Conservation (phyloP, 768 basidiomycete species). For the Butyriboletus loyo region DNA sequence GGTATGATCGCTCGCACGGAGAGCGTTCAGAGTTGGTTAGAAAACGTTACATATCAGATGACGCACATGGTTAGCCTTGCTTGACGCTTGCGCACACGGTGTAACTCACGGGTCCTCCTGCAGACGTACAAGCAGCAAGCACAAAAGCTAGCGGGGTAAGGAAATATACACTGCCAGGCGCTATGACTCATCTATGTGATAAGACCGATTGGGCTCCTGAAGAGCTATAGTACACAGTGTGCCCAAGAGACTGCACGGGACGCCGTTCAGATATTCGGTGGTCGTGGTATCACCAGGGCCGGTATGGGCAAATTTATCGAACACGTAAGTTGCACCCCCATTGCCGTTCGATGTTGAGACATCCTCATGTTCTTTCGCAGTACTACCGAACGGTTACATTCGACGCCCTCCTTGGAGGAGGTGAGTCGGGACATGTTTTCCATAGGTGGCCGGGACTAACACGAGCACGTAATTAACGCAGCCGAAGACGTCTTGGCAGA, state of each 20-base stretch:
- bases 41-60: constrained; percentile 87
- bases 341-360: not conserved
- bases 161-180: not conserved
- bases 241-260: constrained; percentile 81
- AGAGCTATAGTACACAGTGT: constrained; percentile 71
- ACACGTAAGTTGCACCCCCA: constrained; percentile 37
- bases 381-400: constrained; percentile 32
- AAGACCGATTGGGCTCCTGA: constrained; percentile 76
- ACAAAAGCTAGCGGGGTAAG: constrained; percentile 67
- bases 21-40: constrained; percentile 81
- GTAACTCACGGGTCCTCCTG: constrained; percentile 1
- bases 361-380: constrained; percentile 20
- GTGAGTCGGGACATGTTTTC: constrained; percentile 25
- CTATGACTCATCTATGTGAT: not conserved
- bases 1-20: constrained; percentile 86
- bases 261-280: constrained; percentile 79
- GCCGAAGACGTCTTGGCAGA: constrained; percentile 77
- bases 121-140: constrained; percentile 74
- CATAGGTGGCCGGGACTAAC: not conserved
- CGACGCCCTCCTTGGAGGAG: constrained; percentile 63
- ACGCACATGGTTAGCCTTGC: constrained; percentile 58
- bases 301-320: constrained; percentile 66
- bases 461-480: constrained; percentile 7
- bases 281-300: constrained; percentile 76
- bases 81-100: not conserved